Base-by-base conservation (phyloP, 495 filamentous ascomycete species). In the Penicillium riverlandense region DNA sequence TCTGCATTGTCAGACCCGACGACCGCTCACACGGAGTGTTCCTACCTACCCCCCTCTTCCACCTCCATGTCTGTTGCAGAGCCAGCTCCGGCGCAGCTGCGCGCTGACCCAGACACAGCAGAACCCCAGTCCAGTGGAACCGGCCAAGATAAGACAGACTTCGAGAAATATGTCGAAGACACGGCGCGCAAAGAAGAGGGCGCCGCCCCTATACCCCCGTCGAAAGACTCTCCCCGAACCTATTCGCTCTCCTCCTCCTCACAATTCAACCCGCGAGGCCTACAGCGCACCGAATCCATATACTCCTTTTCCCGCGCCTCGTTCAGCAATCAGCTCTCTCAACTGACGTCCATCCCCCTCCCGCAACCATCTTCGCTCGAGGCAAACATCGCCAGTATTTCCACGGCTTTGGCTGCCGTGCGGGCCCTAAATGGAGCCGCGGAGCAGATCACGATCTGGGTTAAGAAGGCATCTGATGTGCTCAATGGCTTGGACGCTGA, bases 391-490 rank as follows among this genome's bases (percentile, higher is more conserved):
- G 77, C 84, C 7, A 80, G 83, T 5, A 90, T 96, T 42, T 77
- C 88, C 10, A 92, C 83, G 1, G 86, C 90, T 5, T 80, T 82
- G 34, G 78, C 79, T 8, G 92, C 90, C 6, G 79, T 86, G 6
- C 80, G 78, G 38, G 86, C 86, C 0, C 69, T 98, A 43, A 80
- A 83, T 45, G 79, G 79, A 40, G 85, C 90, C 8, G 88, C 91
- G 15, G 85, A 90, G 41, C 88, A 96, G 62, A 97, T 98, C 40
- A 79, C 83, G 37, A 81, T 81, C 43, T 97, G 92, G 92, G 90
- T 96, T 46, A 75, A 77, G 48, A 95, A 95, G 58, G 90, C 92
- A 1, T 83, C 80, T 0, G 87, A 92, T 45, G 88, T 96, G 8
- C 76, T 98, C 22, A 77, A 71, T 43, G 87, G 88, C 0, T 65